These are phyloP conservation scores for Yamadazyma membranifaciens DNA, from an alignment of 1,139 yeast genomes.

Conservation along the genomic window DNA sequence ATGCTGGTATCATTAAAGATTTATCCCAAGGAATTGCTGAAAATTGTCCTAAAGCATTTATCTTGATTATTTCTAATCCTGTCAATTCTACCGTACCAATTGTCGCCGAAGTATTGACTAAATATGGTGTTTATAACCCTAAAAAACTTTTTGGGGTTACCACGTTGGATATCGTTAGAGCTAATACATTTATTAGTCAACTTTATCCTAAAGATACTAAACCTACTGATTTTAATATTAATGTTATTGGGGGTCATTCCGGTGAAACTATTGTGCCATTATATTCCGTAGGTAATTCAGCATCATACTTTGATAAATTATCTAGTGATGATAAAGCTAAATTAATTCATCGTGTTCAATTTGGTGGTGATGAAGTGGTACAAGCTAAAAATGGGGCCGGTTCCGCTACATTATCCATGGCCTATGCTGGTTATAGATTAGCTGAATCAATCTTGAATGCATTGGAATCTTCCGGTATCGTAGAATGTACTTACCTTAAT, in stretches of 20 bases:
- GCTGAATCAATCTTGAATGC: slow-evolving; percentile 86
- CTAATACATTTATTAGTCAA: slow-evolving; percentile 87
- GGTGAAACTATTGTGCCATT: slow-evolving; percentile 98
- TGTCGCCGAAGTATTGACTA: slow-evolving; percentile 90
- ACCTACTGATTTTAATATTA: slow-evolving; percentile 71
- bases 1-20: slow-evolving; percentile 93
- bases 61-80: slow-evolving; percentile 91
- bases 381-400: slow-evolving; percentile 99
- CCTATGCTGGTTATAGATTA: slow-evolving; percentile 95
- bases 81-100: slow-evolving; percentile 98
- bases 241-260: slow-evolving; percentile 97
- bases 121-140: slow-evolving; percentile 86
- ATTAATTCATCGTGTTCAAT: slow-evolving; percentile 90
- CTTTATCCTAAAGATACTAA: slow-evolving; percentile 49
- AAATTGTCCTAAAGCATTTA: slow-evolving; percentile 82
- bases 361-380: slow-evolving; percentile 99
- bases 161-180: slow-evolving; percentile 91
- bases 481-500: slow-evolving; percentile 74
- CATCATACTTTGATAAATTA: slow-evolving; percentile 47
- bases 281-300: slow-evolving; percentile 56
- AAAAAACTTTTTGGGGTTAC: slow-evolving; percentile 94
- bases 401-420: slow-evolving; percentile 98
- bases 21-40: slow-evolving; percentile 88
- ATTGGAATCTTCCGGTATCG: slow-evolving; percentile 66
- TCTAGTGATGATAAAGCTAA: slow-evolving; percentile 59